Evolutionary conservation across 2,329 filamentous ascomycete species (phyloP).

Genomic region (Samsoniella hepiali): DNA sequence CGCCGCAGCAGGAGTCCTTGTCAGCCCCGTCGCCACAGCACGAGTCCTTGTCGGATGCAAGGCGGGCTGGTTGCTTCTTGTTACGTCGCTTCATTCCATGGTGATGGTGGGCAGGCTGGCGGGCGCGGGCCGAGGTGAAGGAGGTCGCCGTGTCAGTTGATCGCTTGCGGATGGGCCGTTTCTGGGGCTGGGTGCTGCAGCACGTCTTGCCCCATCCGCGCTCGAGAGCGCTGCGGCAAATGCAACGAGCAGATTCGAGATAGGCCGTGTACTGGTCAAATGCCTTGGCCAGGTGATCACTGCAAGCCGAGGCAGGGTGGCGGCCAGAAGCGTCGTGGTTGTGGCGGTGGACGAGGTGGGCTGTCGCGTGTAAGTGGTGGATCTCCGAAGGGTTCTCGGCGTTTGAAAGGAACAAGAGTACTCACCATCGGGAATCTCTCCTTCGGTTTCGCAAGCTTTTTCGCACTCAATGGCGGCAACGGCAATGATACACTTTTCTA

Average conservation of each 20-base stretch:
- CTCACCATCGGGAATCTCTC: constrained; percentile 13
- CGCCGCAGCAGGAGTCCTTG: constrained; percentile 20
- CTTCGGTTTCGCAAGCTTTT: constrained; percentile 28
- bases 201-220: constrained; percentile 28
- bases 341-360: constrained; percentile 22
- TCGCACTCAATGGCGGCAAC: constrained; percentile 32
- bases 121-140: not conserved
- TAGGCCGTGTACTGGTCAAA: constrained; percentile 35
- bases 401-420: not conserved
- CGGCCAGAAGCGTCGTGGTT: constrained; percentile 28
- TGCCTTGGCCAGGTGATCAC: constrained; percentile 31
- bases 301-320: constrained; percentile 29
- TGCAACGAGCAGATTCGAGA: constrained; percentile 37
- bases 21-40: constrained; percentile 11
- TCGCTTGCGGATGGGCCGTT: not conserved
- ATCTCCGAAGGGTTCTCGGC: too few relatives aligned
- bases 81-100: constrained; percentile 24
- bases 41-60: constrained; percentile 15
- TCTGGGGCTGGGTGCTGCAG: constrained; percentile 24
- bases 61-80: constrained; percentile 16
- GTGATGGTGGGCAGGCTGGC: constrained; percentile 22
- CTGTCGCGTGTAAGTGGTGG: constrained; percentile 20
- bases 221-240: constrained; percentile 35
- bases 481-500: constrained; percentile 33
- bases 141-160: not conserved